phyloP scores from a whole-genome alignment of 352 stramenopile species.

The Globisporangium recalcitrans region DNA sequence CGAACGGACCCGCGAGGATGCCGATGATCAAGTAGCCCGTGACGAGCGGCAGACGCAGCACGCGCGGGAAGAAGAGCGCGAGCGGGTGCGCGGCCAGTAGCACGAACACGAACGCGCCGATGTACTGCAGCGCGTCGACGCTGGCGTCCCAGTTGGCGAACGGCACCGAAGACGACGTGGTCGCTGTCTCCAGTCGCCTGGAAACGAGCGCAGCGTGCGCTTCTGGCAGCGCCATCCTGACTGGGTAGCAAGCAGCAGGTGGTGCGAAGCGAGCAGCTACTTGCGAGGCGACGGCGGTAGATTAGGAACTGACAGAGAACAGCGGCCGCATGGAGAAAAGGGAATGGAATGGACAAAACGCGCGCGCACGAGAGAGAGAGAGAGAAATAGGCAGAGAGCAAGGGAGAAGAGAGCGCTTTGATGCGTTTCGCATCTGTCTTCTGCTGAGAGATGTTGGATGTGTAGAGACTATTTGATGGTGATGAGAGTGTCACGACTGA shows the following conservation, averaged over 20 bases:
- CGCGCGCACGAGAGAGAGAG: too few relatives aligned
- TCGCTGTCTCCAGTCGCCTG: not conserved
- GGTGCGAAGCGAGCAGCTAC: too few relatives aligned
- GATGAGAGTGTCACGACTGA: too few relatives aligned
- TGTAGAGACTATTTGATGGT: too few relatives aligned
- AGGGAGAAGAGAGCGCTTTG: not conserved
- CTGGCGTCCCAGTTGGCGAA: not conserved
- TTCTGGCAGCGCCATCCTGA: not conserved
- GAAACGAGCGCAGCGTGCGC: not conserved
- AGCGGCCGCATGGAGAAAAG: not conserved
- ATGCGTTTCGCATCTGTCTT: not conserved
- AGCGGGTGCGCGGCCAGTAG: constrained; percentile 50
- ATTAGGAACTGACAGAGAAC: not conserved
- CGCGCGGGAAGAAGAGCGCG: constrained; percentile 48
- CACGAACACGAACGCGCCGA: constrained; percentile 44
- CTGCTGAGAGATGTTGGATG: not conserved
- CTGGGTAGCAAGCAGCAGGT: too few relatives aligned
- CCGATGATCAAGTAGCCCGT: constrained; percentile 64
- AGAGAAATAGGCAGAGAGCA: not conserved
- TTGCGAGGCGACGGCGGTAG: not conserved
- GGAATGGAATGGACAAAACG: too few relatives aligned
- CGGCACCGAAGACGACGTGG: not conserved
- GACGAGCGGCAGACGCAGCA: constrained; percentile 54
- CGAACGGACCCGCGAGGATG: constrained; percentile 50
- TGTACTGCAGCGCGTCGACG: not conserved